phyloP scores from a whole-genome alignment of 352 stramenopile genomes.

The Pythium phragmitis region DNA sequence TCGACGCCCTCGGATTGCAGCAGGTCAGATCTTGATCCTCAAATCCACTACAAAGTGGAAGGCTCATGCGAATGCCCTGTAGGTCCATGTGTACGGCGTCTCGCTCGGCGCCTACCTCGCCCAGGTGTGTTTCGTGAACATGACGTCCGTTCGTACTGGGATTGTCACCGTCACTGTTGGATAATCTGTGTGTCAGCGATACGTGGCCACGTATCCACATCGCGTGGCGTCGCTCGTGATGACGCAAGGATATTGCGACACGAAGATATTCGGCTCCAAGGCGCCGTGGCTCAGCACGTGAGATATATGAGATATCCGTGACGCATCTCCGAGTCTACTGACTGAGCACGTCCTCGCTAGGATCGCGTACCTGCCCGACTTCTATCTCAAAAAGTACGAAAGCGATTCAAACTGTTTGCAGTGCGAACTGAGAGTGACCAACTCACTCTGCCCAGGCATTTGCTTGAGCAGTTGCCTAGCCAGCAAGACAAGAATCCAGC shows the following conservation, averaged over 20 bases:
- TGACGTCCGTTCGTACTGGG: not conserved
- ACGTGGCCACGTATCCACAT: slow-evolving; percentile 53
- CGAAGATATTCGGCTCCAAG: slow-evolving; percentile 39
- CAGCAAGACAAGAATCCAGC: slow-evolving; percentile 27
- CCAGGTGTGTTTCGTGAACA: slow-evolving; percentile 35
- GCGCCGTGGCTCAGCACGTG: slow-evolving; percentile 59
- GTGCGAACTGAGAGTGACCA: no score
- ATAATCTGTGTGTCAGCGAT: slow-evolving; percentile 34
- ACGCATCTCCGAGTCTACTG: not conserved
- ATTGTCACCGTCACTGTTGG: not conserved
- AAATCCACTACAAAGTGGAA: no score
- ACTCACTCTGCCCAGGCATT: slow-evolving; percentile 32
- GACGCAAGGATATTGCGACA: slow-evolving; percentile 70
- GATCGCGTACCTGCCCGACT: slow-evolving; percentile 65
- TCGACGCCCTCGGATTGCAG: slow-evolving; percentile 57
- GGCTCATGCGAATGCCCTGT: not conserved
- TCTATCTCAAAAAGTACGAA: slow-evolving; percentile 67
- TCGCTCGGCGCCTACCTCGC: slow-evolving; percentile 70
- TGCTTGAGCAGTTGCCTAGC: slow-evolving; percentile 54
- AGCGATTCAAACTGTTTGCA: not conserved
- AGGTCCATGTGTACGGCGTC: slow-evolving; percentile 71
- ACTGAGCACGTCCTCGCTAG: slow-evolving; percentile 19
- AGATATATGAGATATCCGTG: slow-evolving; percentile 1
- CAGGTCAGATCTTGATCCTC: slow-evolving; percentile 14
- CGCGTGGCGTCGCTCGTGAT: slow-evolving; percentile 59